Percentiles rank a stretch among this genome's conserved stretches.
phyloP scores from a whole-genome alignment of 345 rosid genomes.

The Durio zibethinus region DNA sequence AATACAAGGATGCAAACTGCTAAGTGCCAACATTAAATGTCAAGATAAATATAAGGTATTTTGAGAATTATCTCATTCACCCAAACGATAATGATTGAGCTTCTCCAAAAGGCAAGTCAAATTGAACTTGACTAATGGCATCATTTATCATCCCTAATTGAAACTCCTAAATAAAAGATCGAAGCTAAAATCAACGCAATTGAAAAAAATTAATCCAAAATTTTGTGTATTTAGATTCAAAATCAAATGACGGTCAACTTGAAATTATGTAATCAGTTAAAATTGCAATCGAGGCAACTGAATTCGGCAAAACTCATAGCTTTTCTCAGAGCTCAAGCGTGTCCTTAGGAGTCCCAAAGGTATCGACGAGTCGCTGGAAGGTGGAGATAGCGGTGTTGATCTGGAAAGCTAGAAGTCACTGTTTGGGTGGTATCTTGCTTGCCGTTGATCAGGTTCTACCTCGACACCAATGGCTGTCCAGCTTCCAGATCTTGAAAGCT shows the following conservation, averaged over 20 bases:
- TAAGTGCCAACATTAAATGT: not conserved
- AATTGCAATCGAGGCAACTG: not conserved
- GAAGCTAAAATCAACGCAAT: not conserved
- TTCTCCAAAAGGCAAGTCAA: not conserved
- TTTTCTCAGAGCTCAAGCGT: conserved; percentile 93
- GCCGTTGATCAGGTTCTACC: conserved; percentile 50
- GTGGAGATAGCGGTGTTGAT: conserved; percentile 96
- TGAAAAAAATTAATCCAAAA: not conserved
- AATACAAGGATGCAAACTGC: not conserved
- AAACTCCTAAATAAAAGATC: conserved; percentile 1
- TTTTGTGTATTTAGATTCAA: not conserved
- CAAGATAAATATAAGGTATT: not conserved
- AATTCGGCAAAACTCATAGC: conserved; percentile 56
- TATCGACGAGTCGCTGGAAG: conserved; percentile 85
- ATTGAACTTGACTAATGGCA: not conserved
- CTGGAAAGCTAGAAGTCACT: conserved; percentile 92
- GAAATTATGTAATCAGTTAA: not conserved
- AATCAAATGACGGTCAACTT: not conserved
- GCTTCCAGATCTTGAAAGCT: conserved; percentile 96
- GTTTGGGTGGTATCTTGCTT: conserved; percentile 82
- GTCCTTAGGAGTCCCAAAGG: conserved; percentile 96
- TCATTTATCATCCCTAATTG: not conserved
- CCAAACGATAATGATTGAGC: not conserved
- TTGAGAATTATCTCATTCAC: not conserved
- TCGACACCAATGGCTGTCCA: conserved; percentile 50